Evolutionary conservation across 352 stramenopile genomes (phyloP), one percentile per base, ranked within the genome.

Genomic region (Pythium scleroteichum): DNA sequence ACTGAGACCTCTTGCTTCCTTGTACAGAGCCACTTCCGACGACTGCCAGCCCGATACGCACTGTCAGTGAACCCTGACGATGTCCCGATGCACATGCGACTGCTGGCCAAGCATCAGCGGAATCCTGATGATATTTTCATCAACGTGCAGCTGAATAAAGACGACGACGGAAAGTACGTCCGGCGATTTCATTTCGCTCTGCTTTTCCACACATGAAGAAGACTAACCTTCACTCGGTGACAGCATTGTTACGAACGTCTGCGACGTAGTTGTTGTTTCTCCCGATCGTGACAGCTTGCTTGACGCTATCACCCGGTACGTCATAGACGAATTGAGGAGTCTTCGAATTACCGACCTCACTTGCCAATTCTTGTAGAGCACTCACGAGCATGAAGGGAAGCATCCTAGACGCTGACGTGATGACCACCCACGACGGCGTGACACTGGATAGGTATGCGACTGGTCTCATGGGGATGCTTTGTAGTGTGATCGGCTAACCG

Each of bases 51-150:
- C 29, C 81, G 85, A 29, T 95, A 95, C 52, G 85, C 85, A 17
- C 66, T 95, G 32, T 93, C 83, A 0, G 85, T 95, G 35, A 90
- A 95, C 61, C 83, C 85, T 1, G 85, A 93, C 66, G 85, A 95
- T 46, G 85, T 95, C n/a, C 85, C 85, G 9, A 76, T 93, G 70
- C 85, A 95, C 62, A 95, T 95, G 83, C 82, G 85, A 10, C 57
- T 95, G 46, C 68, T 95, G 44, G 82, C 85, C 16, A 85, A 90
- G 56, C 88, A 95, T 40, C 81, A 92, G 52, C 82, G 85, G 22
- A 79, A 87, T 57, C 85, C 85, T 5, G 87, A 87, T 19, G 85
- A 87, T 16, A 91, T 95, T 54, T 82, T 81, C 22, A 84, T 95
- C 29, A 92, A 90, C 40, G 83, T 82, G 1, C 85, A 95, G 54